phyloP scores from a whole-genome alignment of 1,139 yeast species.

The Yamadazyma membranifaciens region DNA sequence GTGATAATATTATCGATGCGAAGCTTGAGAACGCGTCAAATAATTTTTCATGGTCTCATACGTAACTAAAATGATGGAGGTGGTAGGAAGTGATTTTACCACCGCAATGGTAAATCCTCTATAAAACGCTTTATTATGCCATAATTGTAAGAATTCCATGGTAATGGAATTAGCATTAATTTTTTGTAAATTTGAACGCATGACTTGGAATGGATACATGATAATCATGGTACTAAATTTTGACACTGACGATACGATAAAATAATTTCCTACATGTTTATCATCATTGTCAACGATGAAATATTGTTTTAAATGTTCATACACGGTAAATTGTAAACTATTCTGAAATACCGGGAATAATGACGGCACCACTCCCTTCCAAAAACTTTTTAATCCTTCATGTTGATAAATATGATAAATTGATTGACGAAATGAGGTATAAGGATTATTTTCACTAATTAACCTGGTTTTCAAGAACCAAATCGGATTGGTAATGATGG shows the following conservation, averaged over 20 bases:
- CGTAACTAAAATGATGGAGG: slow-evolving; percentile 66
- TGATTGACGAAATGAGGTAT: slow-evolving; percentile 59
- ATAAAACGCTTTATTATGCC: slow-evolving; percentile 68
- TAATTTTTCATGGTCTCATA: slow-evolving; percentile 49
- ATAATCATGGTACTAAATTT: slow-evolving; percentile 66
- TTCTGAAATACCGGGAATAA: slow-evolving; percentile 85
- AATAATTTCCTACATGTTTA: slow-evolving; percentile 39
- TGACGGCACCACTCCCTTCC: slow-evolving; percentile 84
- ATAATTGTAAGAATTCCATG: slow-evolving; percentile 17
- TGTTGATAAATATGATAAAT: slow-evolving; percentile 43
- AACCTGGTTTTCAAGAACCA: slow-evolving; percentile 92
- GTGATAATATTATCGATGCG: slow-evolving; percentile 4
- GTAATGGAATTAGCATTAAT: slow-evolving; percentile 13
- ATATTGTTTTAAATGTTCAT: slow-evolving; percentile 64
- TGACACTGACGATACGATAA: slow-evolving; percentile 64
- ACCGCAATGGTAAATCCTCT: slow-evolving; percentile 68
- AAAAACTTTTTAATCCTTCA: slow-evolving; percentile 73
- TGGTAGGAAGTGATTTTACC: slow-evolving; percentile 68
- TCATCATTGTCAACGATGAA: slow-evolving; percentile 2
- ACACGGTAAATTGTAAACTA: slow-evolving; percentile 80
- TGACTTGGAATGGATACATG: slow-evolving; percentile 83
- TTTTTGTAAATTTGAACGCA: slow-evolving; percentile 75
- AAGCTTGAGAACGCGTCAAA: slow-evolving; percentile 6
- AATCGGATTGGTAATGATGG: slow-evolving; percentile 81
- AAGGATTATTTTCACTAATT: slow-evolving; percentile 63